Base-by-base conservation (phyloP, 306 rosid genomes). In the Castanospermum australe region DNA sequence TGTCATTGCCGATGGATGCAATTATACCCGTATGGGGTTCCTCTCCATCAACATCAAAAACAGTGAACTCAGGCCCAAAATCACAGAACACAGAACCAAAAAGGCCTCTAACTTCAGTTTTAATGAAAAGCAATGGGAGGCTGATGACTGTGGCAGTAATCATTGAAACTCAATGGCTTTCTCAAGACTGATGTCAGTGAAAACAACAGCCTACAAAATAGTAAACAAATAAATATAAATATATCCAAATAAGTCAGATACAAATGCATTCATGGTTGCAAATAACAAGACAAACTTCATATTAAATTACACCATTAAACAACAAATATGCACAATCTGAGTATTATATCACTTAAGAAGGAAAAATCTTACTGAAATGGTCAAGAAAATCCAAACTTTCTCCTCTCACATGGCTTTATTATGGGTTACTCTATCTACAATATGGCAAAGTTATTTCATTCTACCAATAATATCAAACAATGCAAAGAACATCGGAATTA, bases 1-100 rank as follows among this genome's bases (percentile, higher is more conserved):
- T 92, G 86, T 92, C 98, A 78, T 94, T 94, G 89, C 96, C 87
- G 63, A 94, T 86, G 32, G 98, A 94, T 14, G 96, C 98, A 84
- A 92, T 92, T 32, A 94, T 94, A 75, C 97, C 98, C 8, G 91
- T 84, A 81, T 92, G 96, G 2, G 97, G 98, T 20, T 94, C 98
- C 84, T 94, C 90, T 61, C 98, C 98, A 78, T 88, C 92, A 76
- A 92, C 96, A 50, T 94, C 98, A 57, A 86, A 56, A 84, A 94
- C 98, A 61, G 97, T 92, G 88, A 94, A 94, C 71, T 85, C 90
- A 4, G 98, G 96, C 36, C 98, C 98, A 79, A 92, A 94, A 85
- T 94, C 98, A 84, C 97, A 92, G 70, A 94, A 94, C 50, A 88
- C 90, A 8, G 93, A 90, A 81, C 98, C 98, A 87, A 94, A 94